Base-by-base conservation (phyloP, 1,284 basidiomycete genomes). In the Schizophyllum commune region DNA sequence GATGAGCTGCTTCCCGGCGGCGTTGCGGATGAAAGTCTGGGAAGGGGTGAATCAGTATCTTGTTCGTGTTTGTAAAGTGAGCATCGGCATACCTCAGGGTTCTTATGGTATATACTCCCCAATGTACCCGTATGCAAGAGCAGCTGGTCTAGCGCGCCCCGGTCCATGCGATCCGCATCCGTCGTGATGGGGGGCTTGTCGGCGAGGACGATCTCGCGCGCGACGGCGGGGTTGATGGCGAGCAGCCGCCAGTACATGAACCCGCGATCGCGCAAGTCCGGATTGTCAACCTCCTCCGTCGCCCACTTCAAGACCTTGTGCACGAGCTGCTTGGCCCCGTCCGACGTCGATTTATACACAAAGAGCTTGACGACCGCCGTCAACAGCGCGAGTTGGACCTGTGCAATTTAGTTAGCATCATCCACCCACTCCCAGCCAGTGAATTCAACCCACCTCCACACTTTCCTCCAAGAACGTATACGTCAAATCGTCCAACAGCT, bases 221-320 rank as follows among this genome's bases (percentile, higher is more conserved):
- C 96, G 1, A 91, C 89, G 1, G 88, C 79, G 1, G 97, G 95
- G 72, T 98, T 95, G 67, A 95, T 90, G 1, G 96, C 96, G 51
- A 99, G 82, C 75, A 99, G 81, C 56, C 97, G 88, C 96, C 96
- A 99, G 77, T 99, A 99, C 91, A 99, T 98, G 78, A 96, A 99
- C 0, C 96, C 97, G 63, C 97, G 83, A 75, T 99, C 97, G 33
- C 97, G 85, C 53, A 98, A 79, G 77, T 99, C 97, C 5, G 97
- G 96, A 71, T 97, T 98, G 73, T 98, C 96, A 61, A 96, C 88
- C 67, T 98, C 92, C 73, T 99, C 97, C 2, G 97, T 99, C 15
- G 95, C 90, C 87, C 94, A 96, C 72, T 98, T 98, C 51, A 99
- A 79, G 11, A 99, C 92, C 69, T 94, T 95, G 73, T 96, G 94